phyloP scores from a whole-genome alignment of 2,329 filamentous ascomycete species.

The Fusarium chaquense region DNA sequence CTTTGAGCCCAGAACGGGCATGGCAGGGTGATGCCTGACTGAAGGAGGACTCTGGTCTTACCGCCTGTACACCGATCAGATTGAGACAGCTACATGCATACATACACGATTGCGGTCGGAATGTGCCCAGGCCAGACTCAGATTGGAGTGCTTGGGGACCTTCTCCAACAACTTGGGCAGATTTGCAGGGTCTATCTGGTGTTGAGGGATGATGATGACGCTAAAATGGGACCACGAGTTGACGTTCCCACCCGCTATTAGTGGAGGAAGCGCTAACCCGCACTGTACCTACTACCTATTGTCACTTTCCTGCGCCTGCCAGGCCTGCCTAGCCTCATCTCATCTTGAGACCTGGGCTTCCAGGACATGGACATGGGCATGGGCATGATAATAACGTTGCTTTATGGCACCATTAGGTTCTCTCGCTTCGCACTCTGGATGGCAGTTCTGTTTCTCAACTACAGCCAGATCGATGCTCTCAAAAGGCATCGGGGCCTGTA shows the following conservation, averaged over 20 bases:
- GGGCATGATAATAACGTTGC: background rate
- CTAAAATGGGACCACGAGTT: constrained; percentile 43
- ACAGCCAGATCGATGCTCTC: constrained; percentile 5
- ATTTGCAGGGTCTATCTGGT: constrained; percentile 39
- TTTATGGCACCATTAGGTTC: constrained; percentile 32
- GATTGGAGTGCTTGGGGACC: constrained; percentile 16
- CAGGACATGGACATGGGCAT: background rate
- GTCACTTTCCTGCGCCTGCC: background rate
- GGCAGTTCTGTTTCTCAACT: constrained; percentile 9
- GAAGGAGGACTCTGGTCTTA: constrained; percentile 22
- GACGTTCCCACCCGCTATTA: constrained; percentile 14
- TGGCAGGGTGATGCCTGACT: constrained; percentile 1
- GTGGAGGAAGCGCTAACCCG: background rate
- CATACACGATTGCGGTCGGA: background rate
- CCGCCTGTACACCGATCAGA: constrained; percentile 5
- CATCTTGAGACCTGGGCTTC: background rate
- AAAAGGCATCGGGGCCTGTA: constrained; percentile 23
- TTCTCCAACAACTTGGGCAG: constrained; percentile 29
- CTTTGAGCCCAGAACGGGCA: background rate
- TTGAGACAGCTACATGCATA: constrained; percentile 20
- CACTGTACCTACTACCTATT: constrained; percentile 15
- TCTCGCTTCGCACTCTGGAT: constrained; percentile 9
- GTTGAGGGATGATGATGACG: constrained; percentile 46
- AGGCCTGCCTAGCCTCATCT: background rate
- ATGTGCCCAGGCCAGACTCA: background rate